Base-by-base conservation (phyloP, 2,329 filamentous ascomycete species). In the Fusarium dimerum region DNA sequence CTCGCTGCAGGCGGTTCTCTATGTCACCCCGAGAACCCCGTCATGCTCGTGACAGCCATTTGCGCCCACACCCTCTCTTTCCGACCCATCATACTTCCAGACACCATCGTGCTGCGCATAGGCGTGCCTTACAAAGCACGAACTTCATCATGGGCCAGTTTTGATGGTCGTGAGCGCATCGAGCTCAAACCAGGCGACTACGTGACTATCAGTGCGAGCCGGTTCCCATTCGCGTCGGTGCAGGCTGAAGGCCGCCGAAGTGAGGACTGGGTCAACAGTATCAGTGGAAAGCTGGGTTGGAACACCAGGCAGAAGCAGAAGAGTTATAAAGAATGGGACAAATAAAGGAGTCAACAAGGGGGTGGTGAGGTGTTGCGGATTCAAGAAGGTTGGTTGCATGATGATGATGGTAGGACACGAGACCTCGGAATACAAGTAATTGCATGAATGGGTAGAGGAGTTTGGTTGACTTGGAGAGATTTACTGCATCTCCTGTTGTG, bases 1-100 rank as follows among this genome's bases (percentile, higher is more conserved):
- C 86, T 97, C 17, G 93, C 92, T 0, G 92, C 93, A 0, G 94
- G 94, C n/a, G 93, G 93, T 17, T 96, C 91, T 3, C 81, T 97
- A 20, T 97, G 92, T 66, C 93, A 97, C 68, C 93, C 93, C 0
- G 94, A 97, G 64, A 97, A 97, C 69, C 94, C 93, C 0, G 92
- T 97, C 44, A 96, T 97, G 73, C 84, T 97, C 2, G 85, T 97
- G 6, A 96, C 92, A 1, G 89, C 93, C 45, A 96, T 97, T 50
- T 97, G 92, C 69, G 90, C 94, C 1, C 93, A 97, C 72, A 97
- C 93, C 0, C 80, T 97, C 3, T 96, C 90, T 3, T 97, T 97
- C 79, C 83, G 94, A 11, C 93, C 93, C n/a, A 94, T 97, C 65
- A 94, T 97, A 65, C 79, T 97, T 3, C 94, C 94, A 0, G 94